Conservation (phyloP, 345 rosid species). For the Citrus cavaleriei region DNA sequence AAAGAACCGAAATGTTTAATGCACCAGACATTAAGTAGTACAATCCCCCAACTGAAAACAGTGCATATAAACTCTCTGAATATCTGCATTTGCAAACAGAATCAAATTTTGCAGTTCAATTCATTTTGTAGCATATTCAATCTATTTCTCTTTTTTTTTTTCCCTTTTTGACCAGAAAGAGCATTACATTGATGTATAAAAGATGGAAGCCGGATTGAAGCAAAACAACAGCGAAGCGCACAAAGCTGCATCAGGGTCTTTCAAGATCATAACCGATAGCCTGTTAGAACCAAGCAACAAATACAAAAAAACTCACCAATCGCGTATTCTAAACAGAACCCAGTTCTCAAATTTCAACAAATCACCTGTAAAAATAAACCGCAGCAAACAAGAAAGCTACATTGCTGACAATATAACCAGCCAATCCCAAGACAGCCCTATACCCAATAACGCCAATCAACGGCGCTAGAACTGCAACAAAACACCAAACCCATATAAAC, state of each 20-base stretch:
- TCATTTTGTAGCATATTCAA: neutral
- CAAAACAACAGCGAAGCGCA: conserved; percentile 73
- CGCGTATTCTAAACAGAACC: conserved; percentile 7
- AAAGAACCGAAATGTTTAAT: conserved; percentile 55
- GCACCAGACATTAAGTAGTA: conserved; percentile 61
- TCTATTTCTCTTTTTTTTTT: neutral
- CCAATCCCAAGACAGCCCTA: conserved; percentile 74
- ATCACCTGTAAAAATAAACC: conserved; percentile 50
- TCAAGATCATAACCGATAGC: conserved; percentile 67
- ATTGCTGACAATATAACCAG: conserved; percentile 71
- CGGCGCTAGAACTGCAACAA: conserved; percentile 66
- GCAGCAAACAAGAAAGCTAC: conserved; percentile 56
- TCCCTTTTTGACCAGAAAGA: neutral
- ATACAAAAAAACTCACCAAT: conserved; percentile 11
- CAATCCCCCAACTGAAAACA: conserved; percentile 77
- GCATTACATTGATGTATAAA: conserved; percentile 76
- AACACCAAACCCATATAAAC: conserved; percentile 7
- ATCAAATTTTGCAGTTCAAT: neutral
- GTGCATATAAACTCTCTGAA: conserved; percentile 76
- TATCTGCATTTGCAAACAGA: conserved; percentile 53
- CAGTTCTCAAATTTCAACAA: neutral
- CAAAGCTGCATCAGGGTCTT: conserved; percentile 62
- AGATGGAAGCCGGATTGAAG: conserved; percentile 90
- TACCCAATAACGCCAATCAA: conserved; percentile 62
- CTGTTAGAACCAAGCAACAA: conserved; percentile 33